Evolutionary conservation across 2,329 filamentous ascomycete species (phyloP).

Genomic region (Arthrobotrys sphaeroides): DNA sequence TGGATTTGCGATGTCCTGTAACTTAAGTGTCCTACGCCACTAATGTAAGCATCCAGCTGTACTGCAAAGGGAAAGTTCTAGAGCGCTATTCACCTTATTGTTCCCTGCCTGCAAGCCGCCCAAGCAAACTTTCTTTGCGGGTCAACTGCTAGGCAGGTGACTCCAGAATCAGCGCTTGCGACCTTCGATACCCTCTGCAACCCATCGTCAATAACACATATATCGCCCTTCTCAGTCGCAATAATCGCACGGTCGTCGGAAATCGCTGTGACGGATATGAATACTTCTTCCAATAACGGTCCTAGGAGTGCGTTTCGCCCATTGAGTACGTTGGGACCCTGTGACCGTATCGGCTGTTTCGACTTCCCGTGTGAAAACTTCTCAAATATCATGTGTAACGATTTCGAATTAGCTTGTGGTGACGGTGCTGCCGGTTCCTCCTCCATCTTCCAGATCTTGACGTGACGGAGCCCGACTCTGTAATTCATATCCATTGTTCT

Average conservation of each 20-base stretch:
- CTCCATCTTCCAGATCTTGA: slow-evolving; percentile 91
- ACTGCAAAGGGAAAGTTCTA: background rate
- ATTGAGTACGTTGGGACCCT: slow-evolving; percentile 74
- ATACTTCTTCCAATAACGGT: slow-evolving; percentile 80
- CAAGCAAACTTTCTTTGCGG: slow-evolving; percentile 59
- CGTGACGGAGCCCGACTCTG: slow-evolving; percentile 81
- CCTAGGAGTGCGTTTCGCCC: slow-evolving; percentile 90
- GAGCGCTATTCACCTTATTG: slow-evolving; percentile 59
- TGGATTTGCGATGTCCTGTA: slow-evolving; percentile 57
- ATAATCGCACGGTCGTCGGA: slow-evolving; percentile 79
- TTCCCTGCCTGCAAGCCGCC: slow-evolving; percentile 61
- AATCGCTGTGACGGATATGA: slow-evolving; percentile 78
- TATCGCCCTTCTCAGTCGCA: slow-evolving; percentile 84
- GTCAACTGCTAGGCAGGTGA: slow-evolving; percentile 62
- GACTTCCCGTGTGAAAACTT: slow-evolving; percentile 59
- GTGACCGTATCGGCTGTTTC: slow-evolving; percentile 61
- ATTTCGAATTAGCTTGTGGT: slow-evolving; percentile 47
- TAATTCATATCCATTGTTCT: slow-evolving; percentile 42
- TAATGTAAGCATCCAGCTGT: background rate
- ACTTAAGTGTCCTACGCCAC: slow-evolving; percentile 55
- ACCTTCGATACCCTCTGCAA: slow-evolving; percentile 67
- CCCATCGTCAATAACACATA: slow-evolving; percentile 87
- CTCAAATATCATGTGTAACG: slow-evolving; percentile 51
- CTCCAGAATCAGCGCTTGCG: slow-evolving; percentile 61
- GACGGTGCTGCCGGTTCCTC: slow-evolving; percentile 67